Conservation (phyloP, 768 basidiomycete genomes). For the Rhodotorula kratochvilovae region DNA sequence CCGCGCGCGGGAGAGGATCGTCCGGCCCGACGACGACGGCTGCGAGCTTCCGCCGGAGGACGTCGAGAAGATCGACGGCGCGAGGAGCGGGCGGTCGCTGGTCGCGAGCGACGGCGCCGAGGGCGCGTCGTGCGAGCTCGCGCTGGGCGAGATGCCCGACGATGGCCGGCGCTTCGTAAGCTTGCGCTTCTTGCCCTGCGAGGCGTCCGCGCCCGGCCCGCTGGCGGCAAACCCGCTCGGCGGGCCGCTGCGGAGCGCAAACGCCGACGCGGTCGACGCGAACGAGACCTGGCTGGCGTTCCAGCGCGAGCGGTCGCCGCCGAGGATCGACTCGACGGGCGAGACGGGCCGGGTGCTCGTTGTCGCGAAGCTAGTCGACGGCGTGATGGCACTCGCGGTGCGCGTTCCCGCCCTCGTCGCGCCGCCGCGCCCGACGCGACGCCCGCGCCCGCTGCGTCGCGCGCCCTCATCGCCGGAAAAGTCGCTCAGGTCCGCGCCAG, state of each 20-base stretch:
- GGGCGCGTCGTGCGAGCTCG: neutral
- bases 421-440: neutral
- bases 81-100: neutral
- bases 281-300: slow-evolving; percentile 28
- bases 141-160: neutral
- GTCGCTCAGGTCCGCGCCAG: slow-evolving; percentile 19
- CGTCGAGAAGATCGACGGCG: neutral
- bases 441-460: neutral
- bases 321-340: slow-evolving; percentile 31
- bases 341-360: slow-evolving; percentile 5
- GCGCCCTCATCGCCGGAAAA: slow-evolving; percentile 17
- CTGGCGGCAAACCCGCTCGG: neutral
- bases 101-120: neutral
- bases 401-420: neutral
- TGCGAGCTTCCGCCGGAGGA: neutral
- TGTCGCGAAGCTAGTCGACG: slow-evolving; percentile 2
- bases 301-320: slow-evolving; percentile 11
- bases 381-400: neutral
- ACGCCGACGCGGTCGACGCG: slow-evolving; percentile 17
- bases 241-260: neutral
- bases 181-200: slow-evolving; percentile 2
- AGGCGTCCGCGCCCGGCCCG: neutral
- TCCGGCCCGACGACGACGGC: neutral
- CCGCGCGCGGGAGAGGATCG: neutral
- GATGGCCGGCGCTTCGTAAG: slow-evolving; percentile 6